Evolutionary conservation across 768 basidiomycete species (phyloP), one percentile per base, ranked within the genome.

Genomic region (Suillus americanus): DNA sequence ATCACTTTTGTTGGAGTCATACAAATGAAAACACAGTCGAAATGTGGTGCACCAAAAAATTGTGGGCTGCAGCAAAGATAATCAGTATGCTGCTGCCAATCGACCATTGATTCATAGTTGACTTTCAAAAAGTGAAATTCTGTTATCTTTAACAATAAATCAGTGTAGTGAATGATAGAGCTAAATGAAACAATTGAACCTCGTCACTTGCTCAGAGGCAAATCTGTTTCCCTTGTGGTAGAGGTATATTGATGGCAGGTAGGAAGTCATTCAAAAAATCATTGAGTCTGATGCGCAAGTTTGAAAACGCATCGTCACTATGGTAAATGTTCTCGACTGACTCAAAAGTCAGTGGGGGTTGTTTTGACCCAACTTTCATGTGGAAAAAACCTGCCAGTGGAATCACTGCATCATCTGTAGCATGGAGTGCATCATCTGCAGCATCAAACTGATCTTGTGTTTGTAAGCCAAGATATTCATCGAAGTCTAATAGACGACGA

Each of bases 1-100:
- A 57, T 63, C 35, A 64, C 64, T 23, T 61, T 30, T 7, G 18
- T 60, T 2, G n/a, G n/a, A 46, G 54, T 20, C 2, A 67, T 67
- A 10, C 74, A 28, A 43, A 77, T 53, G 33, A 79, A 64, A 14
- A 79, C 70, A 62, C 40, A 74, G 61, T 75, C 72, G 61, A 72
- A 76, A 1, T 66, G 70, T 25, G 74, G 71, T 2, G 62, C 35
- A 7, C 69, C 53, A 60, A 74, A 69, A 62, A 79, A 80, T 0
- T 62, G 62, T 30, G 74, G 74, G 57, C 72, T 76, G 62, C 73
- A 74, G 8, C 68, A 64, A 8, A 79, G 65, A 50, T 72, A 69
- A 61, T 80, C 71, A 4, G 66, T 68, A 20, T 69, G 68, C 14
- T 66, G 55, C 10, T 64, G 55, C 77, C 77, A 79, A 66, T 74